Evolutionary conservation across 179 eudicot genomes (phyloP).

Genomic region (Silene coronaria): DNA sequence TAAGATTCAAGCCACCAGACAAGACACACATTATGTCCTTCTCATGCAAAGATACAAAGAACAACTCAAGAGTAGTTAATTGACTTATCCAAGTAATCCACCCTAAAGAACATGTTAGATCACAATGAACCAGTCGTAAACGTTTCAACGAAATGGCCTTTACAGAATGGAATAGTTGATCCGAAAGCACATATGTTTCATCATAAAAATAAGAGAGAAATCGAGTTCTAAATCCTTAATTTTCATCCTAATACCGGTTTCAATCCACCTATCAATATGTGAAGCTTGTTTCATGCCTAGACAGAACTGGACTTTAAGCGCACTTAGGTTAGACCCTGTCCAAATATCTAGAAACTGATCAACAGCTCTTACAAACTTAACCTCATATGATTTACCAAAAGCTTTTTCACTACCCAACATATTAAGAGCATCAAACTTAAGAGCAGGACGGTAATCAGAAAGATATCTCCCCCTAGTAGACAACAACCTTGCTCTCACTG

Average conservation of each 20-base stretch:
- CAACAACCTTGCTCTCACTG: conserved; percentile 8
- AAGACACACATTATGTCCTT: conserved; percentile 1
- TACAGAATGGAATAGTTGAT: neutral
- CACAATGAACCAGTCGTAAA: neutral
- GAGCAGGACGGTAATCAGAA: neutral
- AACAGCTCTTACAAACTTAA: conserved; percentile 12
- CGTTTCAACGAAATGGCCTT: neutral
- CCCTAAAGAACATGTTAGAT: conserved; percentile 1
- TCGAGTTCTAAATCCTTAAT: conserved; percentile 11
- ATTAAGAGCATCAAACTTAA: conserved; percentile 5
- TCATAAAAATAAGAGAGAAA: too few species aligned
- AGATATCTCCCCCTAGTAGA: conserved; percentile 14
- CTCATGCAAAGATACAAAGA: conserved; percentile 1
- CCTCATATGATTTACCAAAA: neutral
- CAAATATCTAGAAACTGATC: conserved; percentile 7
- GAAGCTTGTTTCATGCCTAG: neutral
- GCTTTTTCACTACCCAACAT: neutral
- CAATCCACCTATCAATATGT: conserved; percentile 15
- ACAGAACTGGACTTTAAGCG: neutral
- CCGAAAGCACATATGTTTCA: conserved; percentile 6
- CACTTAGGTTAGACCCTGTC: neutral
- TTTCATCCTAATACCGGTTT: neutral
- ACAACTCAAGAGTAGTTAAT: conserved; percentile 16
- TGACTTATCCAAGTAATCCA: conserved; percentile 2
- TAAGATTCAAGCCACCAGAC: conserved; percentile 18